Evolutionary conservation across 805 yeast genomes (phyloP), one percentile per base, ranked within the genome.

Genomic region (Lipomyces yamanashiensis): DNA sequence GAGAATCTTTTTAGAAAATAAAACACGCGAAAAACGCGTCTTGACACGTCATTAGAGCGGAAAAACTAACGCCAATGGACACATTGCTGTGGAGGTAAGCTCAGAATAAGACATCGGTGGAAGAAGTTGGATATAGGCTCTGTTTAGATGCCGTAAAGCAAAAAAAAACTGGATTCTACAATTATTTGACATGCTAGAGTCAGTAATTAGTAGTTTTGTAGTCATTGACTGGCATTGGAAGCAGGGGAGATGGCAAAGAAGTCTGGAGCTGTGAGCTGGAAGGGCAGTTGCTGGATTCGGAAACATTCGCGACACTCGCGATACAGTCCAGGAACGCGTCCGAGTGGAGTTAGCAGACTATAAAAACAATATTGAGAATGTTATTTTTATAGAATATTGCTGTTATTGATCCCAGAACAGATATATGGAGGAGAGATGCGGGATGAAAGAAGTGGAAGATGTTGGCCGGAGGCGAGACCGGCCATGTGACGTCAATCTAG

Each of bases 401-500:
- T n/a, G 43, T 6, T 2, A 12, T 6, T 43, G 48, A 21, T 6
- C 6, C 21, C 21, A n/a, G 48, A 43, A 5, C 48, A 43, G 48
- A 15, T 49, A 34, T 33, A 2, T 21, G 3, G 17, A 49, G 2
- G 17, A 40, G 44, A 6, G 15, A n/a, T 13, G 40, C 17, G 44
- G 2, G 44, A 2, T 19, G 43, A 40, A n/a, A 49, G 44, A 33
- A n/a, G n/a, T n/a, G n/a, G n/a, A n/a, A 36, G 40, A 37, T n/a
- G n/a, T 34, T 39, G 54, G 54, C 54, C 54, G 54, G 54, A 51
- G 54, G 54, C 54, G 23, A n/a, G 40, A 23, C 7, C 44, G 53
- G 39, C 53, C 54, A 51, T 51, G 54, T 51, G 54, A 51, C 43
- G 54, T 37, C 28, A 28, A 28, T 28, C 28, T 28, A 28, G 28